Percentiles rank a stretch among this genome's conserved stretches.
These are phyloP conservation scores for Exidia glandulosa DNA, from an alignment of 768 basidiomycete species.

Conservation along the genomic window DNA sequence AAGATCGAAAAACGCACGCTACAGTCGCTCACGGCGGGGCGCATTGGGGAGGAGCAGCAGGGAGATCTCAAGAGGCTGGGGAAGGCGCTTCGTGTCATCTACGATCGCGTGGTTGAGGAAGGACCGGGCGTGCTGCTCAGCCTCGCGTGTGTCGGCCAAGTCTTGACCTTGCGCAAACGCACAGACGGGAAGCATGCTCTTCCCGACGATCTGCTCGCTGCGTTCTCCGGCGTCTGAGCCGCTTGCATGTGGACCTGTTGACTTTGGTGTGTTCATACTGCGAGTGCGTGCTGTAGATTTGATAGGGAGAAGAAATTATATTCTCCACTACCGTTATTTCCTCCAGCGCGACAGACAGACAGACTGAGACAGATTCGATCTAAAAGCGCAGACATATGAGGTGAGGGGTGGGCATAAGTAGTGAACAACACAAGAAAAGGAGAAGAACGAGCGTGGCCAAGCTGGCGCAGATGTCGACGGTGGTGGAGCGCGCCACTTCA, in stretches of 20 bases:
- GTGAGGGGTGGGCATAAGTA: background rate
- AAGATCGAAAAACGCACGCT: slow-evolving; percentile 19
- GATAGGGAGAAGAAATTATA: too few relatives aligned
- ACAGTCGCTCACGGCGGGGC: slow-evolving; percentile 9
- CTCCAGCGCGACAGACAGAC: too few relatives aligned
- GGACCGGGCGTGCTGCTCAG: slow-evolving; percentile 43
- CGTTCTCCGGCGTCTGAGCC: background rate
- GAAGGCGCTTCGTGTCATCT: slow-evolving; percentile 24
- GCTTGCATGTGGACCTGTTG: background rate
- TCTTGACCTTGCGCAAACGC: background rate
- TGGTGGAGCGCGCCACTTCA: background rate
- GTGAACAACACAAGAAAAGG: background rate
- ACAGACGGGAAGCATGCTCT: background rate
- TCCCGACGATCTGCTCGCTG: background rate
- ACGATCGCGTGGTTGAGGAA: slow-evolving; percentile 37
- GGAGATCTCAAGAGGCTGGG: slow-evolving; percentile 21
- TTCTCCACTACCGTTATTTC: too few relatives aligned
- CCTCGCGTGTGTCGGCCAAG: slow-evolving; percentile 36
- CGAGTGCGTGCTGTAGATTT: too few relatives aligned
- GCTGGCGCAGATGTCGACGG: background rate
- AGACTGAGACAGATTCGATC: too few relatives aligned
- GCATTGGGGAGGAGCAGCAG: slow-evolving; percentile 17
- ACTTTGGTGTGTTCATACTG: background rate
- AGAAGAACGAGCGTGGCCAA: background rate
- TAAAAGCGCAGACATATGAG: too few relatives aligned